Conservation (phyloP, 1,139 yeast genomes). For the Scheffersomyces segobiensis region DNA sequence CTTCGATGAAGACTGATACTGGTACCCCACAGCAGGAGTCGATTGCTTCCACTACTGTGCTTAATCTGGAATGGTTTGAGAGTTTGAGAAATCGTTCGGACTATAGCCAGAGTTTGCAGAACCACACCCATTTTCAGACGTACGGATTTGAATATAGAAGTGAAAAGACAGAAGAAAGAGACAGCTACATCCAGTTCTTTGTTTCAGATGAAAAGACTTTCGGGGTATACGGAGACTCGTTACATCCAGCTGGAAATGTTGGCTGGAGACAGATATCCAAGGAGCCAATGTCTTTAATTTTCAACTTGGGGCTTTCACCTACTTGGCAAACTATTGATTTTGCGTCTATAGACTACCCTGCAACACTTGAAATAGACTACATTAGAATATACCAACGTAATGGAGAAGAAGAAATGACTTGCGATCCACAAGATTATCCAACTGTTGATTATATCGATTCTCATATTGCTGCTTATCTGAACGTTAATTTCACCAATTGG, state of each 20-base stretch:
- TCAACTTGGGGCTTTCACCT: conserved; percentile 29
- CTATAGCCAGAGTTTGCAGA: not conserved
- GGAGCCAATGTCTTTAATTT: conserved; percentile 31
- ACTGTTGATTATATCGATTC: conserved; percentile 24
- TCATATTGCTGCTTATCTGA: conserved; percentile 25
- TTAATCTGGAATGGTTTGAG: conserved; percentile 25
- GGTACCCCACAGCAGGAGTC: conserved; percentile 35
- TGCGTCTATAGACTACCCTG: conserved; percentile 24
- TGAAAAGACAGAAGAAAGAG: conserved; percentile 10
- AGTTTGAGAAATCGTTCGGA: conserved; percentile 9
- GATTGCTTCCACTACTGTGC: conserved; percentile 25
- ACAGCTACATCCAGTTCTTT: conserved; percentile 24
- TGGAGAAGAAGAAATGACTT: conserved; percentile 21
- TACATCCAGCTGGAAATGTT: conserved; percentile 26
- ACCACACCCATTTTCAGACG: conserved; percentile 15
- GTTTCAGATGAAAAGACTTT: conserved; percentile 21
- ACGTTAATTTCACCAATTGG: conserved; percentile 27
- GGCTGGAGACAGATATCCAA: conserved; percentile 28
- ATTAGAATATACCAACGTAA: conserved; percentile 29
- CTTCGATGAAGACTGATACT: conserved; percentile 27
- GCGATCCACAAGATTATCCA: conserved; percentile 29
- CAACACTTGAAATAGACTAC: conserved; percentile 26
- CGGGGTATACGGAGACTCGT: conserved; percentile 24
- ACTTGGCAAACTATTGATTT: conserved; percentile 27
- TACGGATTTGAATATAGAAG: conserved; percentile 28